Percentiles rank a stretch among this genome's conserved stretches.
These are phyloP conservation scores for Volvox reticuliferus DNA, from an alignment of 139 green algal species.

Conservation along the genomic window DNA sequence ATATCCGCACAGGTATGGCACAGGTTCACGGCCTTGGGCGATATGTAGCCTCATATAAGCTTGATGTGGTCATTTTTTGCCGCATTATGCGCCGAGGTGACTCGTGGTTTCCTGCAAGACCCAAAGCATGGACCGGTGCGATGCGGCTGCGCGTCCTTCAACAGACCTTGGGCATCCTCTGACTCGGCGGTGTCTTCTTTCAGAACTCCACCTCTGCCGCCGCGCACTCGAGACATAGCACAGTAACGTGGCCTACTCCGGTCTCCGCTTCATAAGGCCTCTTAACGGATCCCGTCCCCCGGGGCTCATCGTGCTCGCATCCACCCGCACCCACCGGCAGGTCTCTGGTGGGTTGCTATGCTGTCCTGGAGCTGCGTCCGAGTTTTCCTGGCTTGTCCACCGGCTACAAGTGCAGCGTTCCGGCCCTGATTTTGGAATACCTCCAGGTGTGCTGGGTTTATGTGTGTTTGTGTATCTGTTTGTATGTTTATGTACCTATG, in stretches of 20 bases:
- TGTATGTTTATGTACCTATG: too few species aligned
- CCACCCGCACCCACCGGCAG: not conserved
- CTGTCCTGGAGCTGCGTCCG: not conserved
- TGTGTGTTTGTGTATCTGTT: too few species aligned
- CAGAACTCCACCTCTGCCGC: too few species aligned
- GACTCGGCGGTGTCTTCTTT: too few species aligned
- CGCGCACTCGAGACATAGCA: too few species aligned
- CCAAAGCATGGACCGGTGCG: too few species aligned
- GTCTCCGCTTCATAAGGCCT: not conserved
- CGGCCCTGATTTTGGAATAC: not conserved
- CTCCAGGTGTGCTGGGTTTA: not conserved
- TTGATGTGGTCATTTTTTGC: too few species aligned
- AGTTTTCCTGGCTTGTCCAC: not conserved
- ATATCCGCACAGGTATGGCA: not conserved
- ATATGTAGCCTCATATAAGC: not conserved
- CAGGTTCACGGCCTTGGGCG: too few species aligned
- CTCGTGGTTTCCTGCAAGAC: not conserved
- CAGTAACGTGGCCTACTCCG: too few species aligned
- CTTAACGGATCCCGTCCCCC: not conserved
- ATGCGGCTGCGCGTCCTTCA: too few species aligned
- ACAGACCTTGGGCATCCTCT: too few species aligned
- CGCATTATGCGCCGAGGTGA: too few species aligned
- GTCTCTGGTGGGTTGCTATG: not conserved
- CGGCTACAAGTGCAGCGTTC: not conserved
- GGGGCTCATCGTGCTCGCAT: not conserved